phyloP scores from a whole-genome alignment of 139 green algal species.

The Asterochloris sp. region DNA sequence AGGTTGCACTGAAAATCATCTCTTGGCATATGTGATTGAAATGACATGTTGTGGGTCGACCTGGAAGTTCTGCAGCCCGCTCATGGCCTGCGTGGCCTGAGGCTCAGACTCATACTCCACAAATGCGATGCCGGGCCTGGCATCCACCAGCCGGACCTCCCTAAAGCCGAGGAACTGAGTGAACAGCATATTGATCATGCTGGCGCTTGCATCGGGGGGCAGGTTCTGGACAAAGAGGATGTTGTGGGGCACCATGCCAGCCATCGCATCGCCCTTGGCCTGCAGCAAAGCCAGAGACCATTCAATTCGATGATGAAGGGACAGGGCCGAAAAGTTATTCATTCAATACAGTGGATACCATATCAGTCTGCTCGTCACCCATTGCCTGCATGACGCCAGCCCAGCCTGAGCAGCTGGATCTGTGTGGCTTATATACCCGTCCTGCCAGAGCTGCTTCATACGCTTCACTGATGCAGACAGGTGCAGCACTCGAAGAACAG shows the following conservation, averaged over 20 bases:
- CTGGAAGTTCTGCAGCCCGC: conserved; percentile 91
- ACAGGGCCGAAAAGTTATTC: neutral
- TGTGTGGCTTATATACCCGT: too few relatives aligned
- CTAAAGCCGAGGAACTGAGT: conserved; percentile 90
- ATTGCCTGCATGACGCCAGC: conserved; percentile 9
- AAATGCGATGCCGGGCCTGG: conserved; percentile 93
- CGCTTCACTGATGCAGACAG: too few relatives aligned
- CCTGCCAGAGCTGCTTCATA: too few relatives aligned
- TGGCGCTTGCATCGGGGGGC: conserved; percentile 74
- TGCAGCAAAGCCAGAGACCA: neutral
- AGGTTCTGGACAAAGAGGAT: conserved; percentile 96
- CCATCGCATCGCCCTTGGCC: neutral
- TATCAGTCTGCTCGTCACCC: neutral
- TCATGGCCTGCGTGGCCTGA: conserved; percentile 68
- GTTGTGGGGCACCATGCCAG: conserved; percentile 67
- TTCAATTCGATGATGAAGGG: neutral
- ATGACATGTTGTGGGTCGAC: conserved; percentile 86
- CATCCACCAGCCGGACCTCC: conserved; percentile 90
- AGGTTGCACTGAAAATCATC: too few relatives aligned
- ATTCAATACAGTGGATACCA: too few relatives aligned
- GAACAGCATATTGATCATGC: conserved; percentile 93
- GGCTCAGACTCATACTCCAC: conserved; percentile 90
- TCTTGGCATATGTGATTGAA: conserved; percentile 86
- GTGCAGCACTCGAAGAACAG: too few relatives aligned
- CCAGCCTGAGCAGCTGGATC: neutral